phyloP scores from a whole-genome alignment of 305 asterid species.

The Euphrasia arctica region DNA sequence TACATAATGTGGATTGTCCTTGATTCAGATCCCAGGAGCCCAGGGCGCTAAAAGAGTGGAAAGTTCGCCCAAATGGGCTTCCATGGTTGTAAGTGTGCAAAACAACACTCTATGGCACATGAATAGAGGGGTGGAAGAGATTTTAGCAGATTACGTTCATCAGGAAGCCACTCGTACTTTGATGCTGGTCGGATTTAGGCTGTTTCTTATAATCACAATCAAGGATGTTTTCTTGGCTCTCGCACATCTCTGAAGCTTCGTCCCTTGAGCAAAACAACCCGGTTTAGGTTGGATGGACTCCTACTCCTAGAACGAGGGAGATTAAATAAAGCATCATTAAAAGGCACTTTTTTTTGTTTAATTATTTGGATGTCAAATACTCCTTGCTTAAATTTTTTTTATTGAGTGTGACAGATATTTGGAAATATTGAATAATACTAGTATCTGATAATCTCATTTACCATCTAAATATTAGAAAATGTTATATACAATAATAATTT shows the following conservation, averaged over 20 bases:
- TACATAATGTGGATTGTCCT: background rate
- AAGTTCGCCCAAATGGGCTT: background rate
- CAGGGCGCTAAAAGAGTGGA: background rate
- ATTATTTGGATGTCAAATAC: too few relatives aligned
- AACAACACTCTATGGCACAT: constrained; percentile 8
- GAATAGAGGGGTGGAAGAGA: background rate
- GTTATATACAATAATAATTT: too few relatives aligned
- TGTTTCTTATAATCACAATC: constrained; percentile 1
- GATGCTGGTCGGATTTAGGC: background rate
- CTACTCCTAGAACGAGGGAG: too few relatives aligned
- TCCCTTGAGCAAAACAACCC: background rate
- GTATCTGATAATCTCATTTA: too few relatives aligned
- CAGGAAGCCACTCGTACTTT: constrained; percentile 3
- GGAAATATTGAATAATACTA: too few relatives aligned
- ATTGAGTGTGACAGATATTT: too few relatives aligned
- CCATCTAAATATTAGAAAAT: too few relatives aligned
- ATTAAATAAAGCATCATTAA: too few relatives aligned
- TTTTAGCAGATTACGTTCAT: background rate
- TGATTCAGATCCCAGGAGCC: constrained; percentile 10
- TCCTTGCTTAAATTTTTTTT: too few relatives aligned
- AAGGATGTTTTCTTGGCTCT: constrained; percentile 2
- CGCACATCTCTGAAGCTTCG: background rate
- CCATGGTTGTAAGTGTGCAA: background rate
- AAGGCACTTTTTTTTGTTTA: too few relatives aligned
- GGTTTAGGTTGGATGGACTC: too few relatives aligned